These are phyloP conservation scores for Sporopachydermia quercuum DNA, from an alignment of 805 yeast species.

Conservation along the genomic window DNA sequence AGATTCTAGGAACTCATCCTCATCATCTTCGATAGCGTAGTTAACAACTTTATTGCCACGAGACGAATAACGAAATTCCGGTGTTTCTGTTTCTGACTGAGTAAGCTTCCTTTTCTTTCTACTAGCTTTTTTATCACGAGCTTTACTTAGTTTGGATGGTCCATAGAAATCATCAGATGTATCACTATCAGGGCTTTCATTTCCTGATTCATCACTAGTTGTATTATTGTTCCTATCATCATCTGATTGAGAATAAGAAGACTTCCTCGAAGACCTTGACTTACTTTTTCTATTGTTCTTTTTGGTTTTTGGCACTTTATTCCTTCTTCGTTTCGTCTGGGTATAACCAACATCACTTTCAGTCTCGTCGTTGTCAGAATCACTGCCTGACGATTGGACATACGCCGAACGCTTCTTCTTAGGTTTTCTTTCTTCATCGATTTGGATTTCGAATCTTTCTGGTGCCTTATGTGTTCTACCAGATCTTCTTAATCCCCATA, in stretches of 20 bases:
- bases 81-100: conserved; percentile 12
- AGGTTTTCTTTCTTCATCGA: conserved; percentile 7
- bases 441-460: conserved; percentile 5
- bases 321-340: conserved; percentile 5
- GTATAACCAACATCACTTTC: not conserved
- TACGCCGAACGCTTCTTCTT: conserved; percentile 12
- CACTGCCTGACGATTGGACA: conserved; percentile 11
- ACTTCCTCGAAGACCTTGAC: conserved; percentile 5
- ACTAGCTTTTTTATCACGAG: conserved; percentile 11
- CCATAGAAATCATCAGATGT: not conserved
- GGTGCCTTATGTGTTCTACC: conserved; percentile 38
- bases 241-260: conserved; percentile 17
- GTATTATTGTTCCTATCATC: no score
- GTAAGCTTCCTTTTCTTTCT: conserved; percentile 7
- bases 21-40: conserved; percentile 53
- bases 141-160: conserved; percentile 9
- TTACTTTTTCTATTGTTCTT: conserved; percentile 4
- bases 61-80: conserved; percentile 64
- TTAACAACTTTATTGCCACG: conserved; percentile 61
- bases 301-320: conserved; percentile 9
- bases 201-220: not conserved
- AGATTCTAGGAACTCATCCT: conserved; percentile 22
- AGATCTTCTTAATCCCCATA: conserved; percentile 73
- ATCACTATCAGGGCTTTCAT: not conserved
- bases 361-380: conserved; percentile 23